Base-by-base conservation (phyloP, 2,329 filamentous ascomycete species). In the Fusarium sp. region DNA sequence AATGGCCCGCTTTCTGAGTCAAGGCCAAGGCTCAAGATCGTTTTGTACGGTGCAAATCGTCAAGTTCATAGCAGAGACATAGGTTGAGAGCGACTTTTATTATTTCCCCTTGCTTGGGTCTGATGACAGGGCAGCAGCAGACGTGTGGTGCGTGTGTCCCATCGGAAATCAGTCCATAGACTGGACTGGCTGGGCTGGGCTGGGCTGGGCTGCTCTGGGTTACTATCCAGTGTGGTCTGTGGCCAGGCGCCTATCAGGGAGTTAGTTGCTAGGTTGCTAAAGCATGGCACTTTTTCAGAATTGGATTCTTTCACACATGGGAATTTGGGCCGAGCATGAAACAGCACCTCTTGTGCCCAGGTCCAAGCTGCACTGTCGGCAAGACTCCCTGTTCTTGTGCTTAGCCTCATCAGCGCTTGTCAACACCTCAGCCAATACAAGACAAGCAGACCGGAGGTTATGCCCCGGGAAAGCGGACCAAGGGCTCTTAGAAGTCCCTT, bases 271-370 rank as follows among this genome's bases (percentile, higher is more conserved):
- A 41, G 11, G 27, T 29, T 29, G 27, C 27, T 29, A 41, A 69
- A 63, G 67, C 62, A 69, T 68, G 66, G 66, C 52, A 69, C 66
- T 69, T 69, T 69, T 49, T 37, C 45, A 67, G 42, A 69, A 69
- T 66, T 55, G 46, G 66, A 58, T 62, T 52, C 29, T 69, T 21
- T 23, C 14, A 37, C 47, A 67, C 52, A 69, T 69, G 66, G 66
- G 62, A 69, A 52, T 67, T 39, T 67, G 40, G 23, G 36, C 36
- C 21, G 20, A 45, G 52, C 40, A 67, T 43, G 31, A 49, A 58
- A 63, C 56, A 52, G 52, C 66, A 58, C 21, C 25, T 40, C 49
- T 43, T 41, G 56, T 49, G 56, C 46, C 61, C 61, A 25, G 58
- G 57, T 18, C 47, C 47, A 45, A 39, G 54, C 31, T 39, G 35